These are phyloP conservation scores for Ophiocordyceps australis DNA, from an alignment of 2,329 filamentous ascomycete genomes.

Conservation along the genomic window DNA sequence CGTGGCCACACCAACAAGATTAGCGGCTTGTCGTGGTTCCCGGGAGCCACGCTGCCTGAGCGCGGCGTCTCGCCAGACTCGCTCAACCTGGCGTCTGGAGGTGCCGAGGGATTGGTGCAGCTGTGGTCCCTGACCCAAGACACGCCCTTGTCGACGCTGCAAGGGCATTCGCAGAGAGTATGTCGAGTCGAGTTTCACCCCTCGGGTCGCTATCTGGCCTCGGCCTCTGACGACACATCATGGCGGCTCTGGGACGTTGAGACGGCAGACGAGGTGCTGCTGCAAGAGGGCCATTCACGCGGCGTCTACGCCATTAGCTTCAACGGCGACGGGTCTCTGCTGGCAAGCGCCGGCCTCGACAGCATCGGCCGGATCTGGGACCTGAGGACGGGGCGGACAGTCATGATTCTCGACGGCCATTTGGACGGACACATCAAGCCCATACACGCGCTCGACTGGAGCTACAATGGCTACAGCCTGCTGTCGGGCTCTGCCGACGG, in stretches of 20 bases:
- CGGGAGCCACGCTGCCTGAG: slow-evolving; percentile 56
- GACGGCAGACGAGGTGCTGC: slow-evolving; percentile 62
- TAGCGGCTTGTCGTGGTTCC: slow-evolving; percentile 81
- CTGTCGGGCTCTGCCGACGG: slow-evolving; percentile 86
- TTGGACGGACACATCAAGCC: slow-evolving; percentile 69
- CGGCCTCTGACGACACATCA: slow-evolving; percentile 87
- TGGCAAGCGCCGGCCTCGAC: slow-evolving; percentile 85
- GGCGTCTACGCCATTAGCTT: slow-evolving; percentile 86
- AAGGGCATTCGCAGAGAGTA: slow-evolving; percentile 72
- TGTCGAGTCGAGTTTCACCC: slow-evolving; percentile 91
- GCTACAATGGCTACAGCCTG: slow-evolving; percentile 75
- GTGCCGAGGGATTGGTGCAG: slow-evolving; percentile 72
- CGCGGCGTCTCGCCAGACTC: slow-evolving; percentile 52
- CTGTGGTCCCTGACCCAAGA: slow-evolving; percentile 82
- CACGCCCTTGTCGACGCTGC: slow-evolving; percentile 64
- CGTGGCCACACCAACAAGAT: slow-evolving; percentile 80
- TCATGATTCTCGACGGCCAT: slow-evolving; percentile 88
- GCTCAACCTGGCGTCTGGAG: slow-evolving; percentile 79
- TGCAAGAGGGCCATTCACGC: slow-evolving; percentile 88
- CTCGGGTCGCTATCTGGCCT: slow-evolving; percentile 75
- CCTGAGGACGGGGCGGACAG: slow-evolving; percentile 73
- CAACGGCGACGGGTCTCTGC: slow-evolving; percentile 75
- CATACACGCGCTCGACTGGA: slow-evolving; percentile 88
- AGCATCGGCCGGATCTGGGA: slow-evolving; percentile 95
- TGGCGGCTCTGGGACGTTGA: slow-evolving; percentile 95